Percentiles rank a stretch among this genome's conserved stretches.
Conservation (phyloP, 768 basidiomycete genomes). For the Mycena metata region DNA sequence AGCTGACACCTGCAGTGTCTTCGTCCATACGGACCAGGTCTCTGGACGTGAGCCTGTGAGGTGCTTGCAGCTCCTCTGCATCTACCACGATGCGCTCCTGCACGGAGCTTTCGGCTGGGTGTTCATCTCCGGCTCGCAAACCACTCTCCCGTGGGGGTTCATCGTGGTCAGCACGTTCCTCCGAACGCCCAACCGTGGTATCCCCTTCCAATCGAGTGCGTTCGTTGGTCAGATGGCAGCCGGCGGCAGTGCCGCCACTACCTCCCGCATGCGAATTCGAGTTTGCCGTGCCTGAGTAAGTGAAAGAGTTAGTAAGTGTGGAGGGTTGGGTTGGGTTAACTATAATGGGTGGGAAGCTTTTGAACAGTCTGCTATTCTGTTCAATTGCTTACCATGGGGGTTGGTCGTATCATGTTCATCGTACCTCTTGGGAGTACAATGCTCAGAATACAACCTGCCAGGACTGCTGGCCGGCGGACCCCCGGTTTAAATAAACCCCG, state of each 20-base stretch:
- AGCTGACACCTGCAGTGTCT: constrained; percentile 4
- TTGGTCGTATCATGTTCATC: no score
- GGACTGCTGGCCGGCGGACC: constrained; percentile 21
- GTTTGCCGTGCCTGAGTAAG: no score
- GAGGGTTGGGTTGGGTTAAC: no score
- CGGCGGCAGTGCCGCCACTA: no score
- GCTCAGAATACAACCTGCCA: background rate
- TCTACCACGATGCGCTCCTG: constrained; percentile 21
- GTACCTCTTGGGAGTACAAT: no score
- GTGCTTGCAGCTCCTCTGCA: constrained; percentile 1
- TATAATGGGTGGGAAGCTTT: no score
- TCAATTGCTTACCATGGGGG: no score
- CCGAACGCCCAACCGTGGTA: background rate
- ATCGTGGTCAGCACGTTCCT: background rate
- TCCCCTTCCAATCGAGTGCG: no score
- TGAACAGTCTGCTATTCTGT: no score
- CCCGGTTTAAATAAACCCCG: constrained; percentile 12
- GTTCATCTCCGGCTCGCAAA: background rate
- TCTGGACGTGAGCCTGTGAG: constrained; percentile 5
- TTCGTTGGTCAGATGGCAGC: no score
- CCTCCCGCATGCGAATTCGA: no score
- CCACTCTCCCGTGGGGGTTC: constrained; percentile 9
- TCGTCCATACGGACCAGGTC: constrained; percentile 10
- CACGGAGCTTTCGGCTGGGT: background rate
- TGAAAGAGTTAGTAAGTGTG: no score